Percentiles rank a stretch among this genome's conserved stretches.
Conservation (phyloP, 2,329 filamentous ascomycete genomes). For the Sclerotinia glacialis region DNA sequence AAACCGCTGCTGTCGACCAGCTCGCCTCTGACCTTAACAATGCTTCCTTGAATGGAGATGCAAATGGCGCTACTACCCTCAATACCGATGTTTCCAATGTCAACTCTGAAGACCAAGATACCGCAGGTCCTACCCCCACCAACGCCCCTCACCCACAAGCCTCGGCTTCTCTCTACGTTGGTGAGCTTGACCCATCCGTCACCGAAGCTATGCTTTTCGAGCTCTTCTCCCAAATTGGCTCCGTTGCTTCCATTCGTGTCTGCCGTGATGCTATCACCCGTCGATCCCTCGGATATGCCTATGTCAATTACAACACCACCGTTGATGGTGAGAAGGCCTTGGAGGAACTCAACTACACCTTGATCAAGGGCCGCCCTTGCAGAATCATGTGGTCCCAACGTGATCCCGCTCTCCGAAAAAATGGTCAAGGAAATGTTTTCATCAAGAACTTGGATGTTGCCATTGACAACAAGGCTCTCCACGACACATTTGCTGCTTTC, state of each 20-base stretch:
- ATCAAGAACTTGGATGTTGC: slow-evolving; percentile 99
- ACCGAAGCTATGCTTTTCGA: slow-evolving; percentile 99
- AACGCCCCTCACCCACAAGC: slow-evolving; percentile 81
- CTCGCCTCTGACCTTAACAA: slow-evolving; percentile 75
- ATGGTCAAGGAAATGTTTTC: slow-evolving; percentile 98
- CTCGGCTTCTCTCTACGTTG: slow-evolving; percentile 97
- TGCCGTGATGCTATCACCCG: slow-evolving; percentile 98
- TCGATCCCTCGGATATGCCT: slow-evolving; percentile 97
- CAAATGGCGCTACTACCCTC: slow-evolving; percentile 64
- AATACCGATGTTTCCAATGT: slow-evolving; percentile 68
- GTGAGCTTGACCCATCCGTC: slow-evolving; percentile 95
- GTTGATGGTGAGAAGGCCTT: slow-evolving; percentile 95
- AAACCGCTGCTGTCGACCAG: slow-evolving; percentile 68
- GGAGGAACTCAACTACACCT: slow-evolving; percentile 98
- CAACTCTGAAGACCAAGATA: slow-evolving; percentile 57
- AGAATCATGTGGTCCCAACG: slow-evolving; percentile 99
- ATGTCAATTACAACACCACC: slow-evolving; percentile 99
- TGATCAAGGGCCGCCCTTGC: slow-evolving; percentile 98
- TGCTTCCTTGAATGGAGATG: slow-evolving; percentile 67
- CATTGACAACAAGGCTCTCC: slow-evolving; percentile 99
- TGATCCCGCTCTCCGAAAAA: slow-evolving; percentile 98
- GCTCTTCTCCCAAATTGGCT: slow-evolving; percentile 98
- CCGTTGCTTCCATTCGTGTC: slow-evolving; percentile 98
- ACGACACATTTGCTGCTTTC: slow-evolving; percentile 98
- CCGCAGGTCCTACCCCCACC: slow-evolving; percentile 67